phyloP scores from a whole-genome alignment of 2,329 filamentous ascomycete species.

The Colletotrichum liriopes region DNA sequence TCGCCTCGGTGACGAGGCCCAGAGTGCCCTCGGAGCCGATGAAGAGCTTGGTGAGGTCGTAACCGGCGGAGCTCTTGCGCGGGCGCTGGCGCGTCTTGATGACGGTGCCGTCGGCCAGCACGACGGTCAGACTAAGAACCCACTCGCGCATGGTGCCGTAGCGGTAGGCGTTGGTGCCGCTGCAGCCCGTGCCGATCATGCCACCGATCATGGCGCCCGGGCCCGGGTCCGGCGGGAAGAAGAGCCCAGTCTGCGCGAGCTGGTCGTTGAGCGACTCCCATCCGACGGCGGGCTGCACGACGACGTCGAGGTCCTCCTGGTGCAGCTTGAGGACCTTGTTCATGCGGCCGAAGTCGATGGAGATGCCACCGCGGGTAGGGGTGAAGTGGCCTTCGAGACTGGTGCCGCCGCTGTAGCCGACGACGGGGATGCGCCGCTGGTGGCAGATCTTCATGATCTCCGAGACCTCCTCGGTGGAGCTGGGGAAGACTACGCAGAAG shows the following conservation, averaged over 20 bases:
- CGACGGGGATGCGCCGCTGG: slow-evolving; percentile 84
- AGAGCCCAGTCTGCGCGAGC: slow-evolving; percentile 80
- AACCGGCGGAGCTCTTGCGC: slow-evolving; percentile 91
- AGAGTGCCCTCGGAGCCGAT: slow-evolving; percentile 94
- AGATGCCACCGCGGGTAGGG: slow-evolving; percentile 85
- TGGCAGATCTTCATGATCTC: slow-evolving; percentile 92
- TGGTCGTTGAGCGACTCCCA: slow-evolving; percentile 91
- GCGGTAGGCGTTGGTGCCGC: slow-evolving; percentile 90
- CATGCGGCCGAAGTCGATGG: slow-evolving; percentile 90
- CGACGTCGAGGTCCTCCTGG: slow-evolving; percentile 82
- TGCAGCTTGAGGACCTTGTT: slow-evolving; percentile 84
- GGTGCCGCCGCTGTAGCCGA: slow-evolving; percentile 89
- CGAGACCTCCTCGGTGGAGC: slow-evolving; percentile 86
- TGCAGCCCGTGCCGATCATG: slow-evolving; percentile 82
- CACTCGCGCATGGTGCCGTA: slow-evolving; percentile 97
- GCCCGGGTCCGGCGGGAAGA: slow-evolving; percentile 93
- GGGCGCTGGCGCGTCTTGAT: slow-evolving; percentile 92
- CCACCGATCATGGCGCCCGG: slow-evolving; percentile 94
- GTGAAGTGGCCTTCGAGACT: slow-evolving; percentile 92
- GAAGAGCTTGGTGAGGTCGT: slow-evolving; percentile 91
- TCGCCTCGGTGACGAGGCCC: slow-evolving; percentile 92
- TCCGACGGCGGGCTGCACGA: slow-evolving; percentile 85
- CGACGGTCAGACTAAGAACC: slow-evolving; percentile 89
- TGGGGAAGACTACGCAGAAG: slow-evolving; percentile 83
- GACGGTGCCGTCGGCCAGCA: slow-evolving; percentile 90